Evolutionary conservation across 495 filamentous ascomycete genomes (phyloP).

Genomic region (Daldinia concentrica): DNA sequence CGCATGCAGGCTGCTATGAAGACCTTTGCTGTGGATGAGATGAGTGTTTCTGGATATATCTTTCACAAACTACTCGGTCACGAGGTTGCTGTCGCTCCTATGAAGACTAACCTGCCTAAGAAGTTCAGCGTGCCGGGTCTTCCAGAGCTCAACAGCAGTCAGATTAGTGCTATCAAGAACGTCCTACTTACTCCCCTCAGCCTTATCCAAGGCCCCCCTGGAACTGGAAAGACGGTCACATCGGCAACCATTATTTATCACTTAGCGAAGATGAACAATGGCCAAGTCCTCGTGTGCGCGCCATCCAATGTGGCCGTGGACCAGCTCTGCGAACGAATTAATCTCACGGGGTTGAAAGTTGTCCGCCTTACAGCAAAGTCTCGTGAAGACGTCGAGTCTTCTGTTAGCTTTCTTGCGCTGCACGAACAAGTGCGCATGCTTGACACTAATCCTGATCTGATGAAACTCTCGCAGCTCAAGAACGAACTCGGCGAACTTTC

Average conservation of each 20-base stretch:
- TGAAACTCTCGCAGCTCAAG: constrained; percentile 92
- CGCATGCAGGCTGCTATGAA: constrained; percentile 99
- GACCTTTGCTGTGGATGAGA: constrained; percentile 97
- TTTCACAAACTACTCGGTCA: constrained; percentile 97
- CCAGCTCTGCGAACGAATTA: constrained; percentile 97
- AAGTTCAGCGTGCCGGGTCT: constrained; percentile 97
- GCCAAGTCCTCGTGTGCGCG: constrained; percentile 95
- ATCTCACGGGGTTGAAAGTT: constrained; percentile 91
- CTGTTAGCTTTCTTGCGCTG: constrained; percentile 91
- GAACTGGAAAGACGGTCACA: constrained; percentile 99
- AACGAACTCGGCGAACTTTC: constrained; percentile 89
- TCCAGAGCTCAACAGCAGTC: constrained; percentile 93
- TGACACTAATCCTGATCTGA: constrained; percentile 91
- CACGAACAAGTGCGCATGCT: constrained; percentile 98
- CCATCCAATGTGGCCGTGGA: constrained; percentile 99
- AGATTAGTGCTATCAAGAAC: constrained; percentile 96
- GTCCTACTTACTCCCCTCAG: constrained; percentile 92
- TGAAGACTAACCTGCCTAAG: constrained; percentile 96
- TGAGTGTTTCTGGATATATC: constrained; percentile 98
- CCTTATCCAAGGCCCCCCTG: constrained; percentile 95
- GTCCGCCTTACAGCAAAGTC: constrained; percentile 99
- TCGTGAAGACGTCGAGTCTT: constrained; percentile 96
- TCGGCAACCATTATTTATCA: constrained; percentile 99
- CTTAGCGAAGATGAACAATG: constrained; percentile 91
- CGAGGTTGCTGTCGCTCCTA: constrained; percentile 92